Evolutionary conservation across 2,329 filamentous ascomycete genomes (phyloP), one percentile per base, ranked within the genome.

Genomic region (Blumeriella jaapii): DNA sequence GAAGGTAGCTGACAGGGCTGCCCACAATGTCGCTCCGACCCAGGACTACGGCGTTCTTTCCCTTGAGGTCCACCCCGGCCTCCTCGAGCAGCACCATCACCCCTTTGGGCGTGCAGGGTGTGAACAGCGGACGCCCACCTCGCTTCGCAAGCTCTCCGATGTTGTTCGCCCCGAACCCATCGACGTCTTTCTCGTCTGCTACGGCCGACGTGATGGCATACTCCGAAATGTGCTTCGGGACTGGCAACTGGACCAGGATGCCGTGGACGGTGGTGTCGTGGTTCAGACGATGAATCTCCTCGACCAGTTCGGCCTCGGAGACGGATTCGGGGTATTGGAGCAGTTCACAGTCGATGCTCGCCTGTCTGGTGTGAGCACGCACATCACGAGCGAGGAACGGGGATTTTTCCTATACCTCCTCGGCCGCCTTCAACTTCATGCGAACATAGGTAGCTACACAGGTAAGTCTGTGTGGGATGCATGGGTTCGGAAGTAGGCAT

Each of bases 351-450:
- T 73, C 69, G 56, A 98, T 95, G 55, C 84, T 85, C 55, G 87
- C 86, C 82, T 89, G 51, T n/a, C 40, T 29, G 30, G 32, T 45
- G 24, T 30, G 18, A 31, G 25, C 13, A 9, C 15, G 8, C 5
- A 12, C 6, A 3, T 18, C n/a, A 20, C 8, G 12, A 8, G 14
- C 6, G 6, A 22, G 10, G 24, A 20, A 13, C 14, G 5, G 4
- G 5, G 10, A 32, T 22, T 27, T 31, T 63, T 50, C n/a, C n/a
- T n/a, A n/a, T 65, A 86, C 82, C 71, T 96, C 91, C 59, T 83
- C 69, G 39, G 91, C 91, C 48, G 91, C 91, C 71, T 95, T 98
- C 55, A 95, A 67, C 68, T 98, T 98, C 91, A 98, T 98, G 64
- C 87, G 87, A 62, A 98, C 89, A 82, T 98, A 98, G 34, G 89